A percentile compares a stretch with the other conserved stretches of the same genome.
Conservation (phyloP, 345 rosid genomes). For the Eutrema yunnanense region DNA sequence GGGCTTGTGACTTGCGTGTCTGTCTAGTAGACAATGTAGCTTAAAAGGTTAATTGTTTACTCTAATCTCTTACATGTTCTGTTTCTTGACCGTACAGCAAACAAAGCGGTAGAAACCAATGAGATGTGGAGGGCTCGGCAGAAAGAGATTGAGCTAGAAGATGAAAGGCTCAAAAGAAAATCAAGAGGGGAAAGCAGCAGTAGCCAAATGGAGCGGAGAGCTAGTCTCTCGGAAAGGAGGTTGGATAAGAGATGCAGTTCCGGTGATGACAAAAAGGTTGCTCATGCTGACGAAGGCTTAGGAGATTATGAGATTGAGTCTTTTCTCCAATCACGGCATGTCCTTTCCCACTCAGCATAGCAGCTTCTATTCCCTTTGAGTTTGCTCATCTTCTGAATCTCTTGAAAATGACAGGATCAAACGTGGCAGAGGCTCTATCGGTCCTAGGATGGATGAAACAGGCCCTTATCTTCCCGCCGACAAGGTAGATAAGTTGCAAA, state of each 20-base stretch:
- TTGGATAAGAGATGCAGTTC: constrained; percentile 23
- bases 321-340: constrained; percentile 75
- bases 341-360: not conserved
- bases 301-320: constrained; percentile 68
- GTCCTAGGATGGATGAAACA: constrained; percentile 92
- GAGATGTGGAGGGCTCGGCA: constrained; percentile 82
- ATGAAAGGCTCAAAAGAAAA: constrained; percentile 39
- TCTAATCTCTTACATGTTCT: not conserved
- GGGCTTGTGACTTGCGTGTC: not conserved
- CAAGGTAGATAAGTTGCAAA: constrained; percentile 24
- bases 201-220: constrained; percentile 25
- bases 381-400: not conserved
- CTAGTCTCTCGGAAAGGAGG: constrained; percentile 23
- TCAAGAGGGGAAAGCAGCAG: constrained; percentile 34
- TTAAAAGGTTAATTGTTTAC: not conserved
- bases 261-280: constrained; percentile 20
- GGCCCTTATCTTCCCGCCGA: constrained; percentile 61
- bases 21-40: not conserved
- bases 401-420: constrained; percentile 43
- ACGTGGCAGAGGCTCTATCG: constrained; percentile 87
- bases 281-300: constrained; percentile 38
- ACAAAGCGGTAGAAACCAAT: constrained; percentile 70
- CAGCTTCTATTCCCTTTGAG: not conserved
- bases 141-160: constrained; percentile 59
- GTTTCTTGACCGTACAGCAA: constrained; percentile 41